Percentiles rank a stretch among this genome's conserved stretches.
These are phyloP conservation scores for Penicillium waksmanii DNA, from an alignment of 495 filamentous ascomycete genomes.

Conservation along the genomic window DNA sequence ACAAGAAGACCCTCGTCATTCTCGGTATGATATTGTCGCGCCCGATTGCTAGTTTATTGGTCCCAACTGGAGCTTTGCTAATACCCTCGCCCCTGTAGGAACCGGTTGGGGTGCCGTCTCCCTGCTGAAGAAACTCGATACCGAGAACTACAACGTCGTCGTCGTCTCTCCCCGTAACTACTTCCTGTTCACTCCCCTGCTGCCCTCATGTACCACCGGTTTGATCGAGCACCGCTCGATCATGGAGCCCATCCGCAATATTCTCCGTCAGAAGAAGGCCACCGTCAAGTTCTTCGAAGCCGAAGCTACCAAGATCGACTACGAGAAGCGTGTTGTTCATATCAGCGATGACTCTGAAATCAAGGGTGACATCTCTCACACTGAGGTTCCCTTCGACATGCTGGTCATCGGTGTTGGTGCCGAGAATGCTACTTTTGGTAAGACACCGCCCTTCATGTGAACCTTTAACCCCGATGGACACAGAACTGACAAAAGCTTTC, in stretches of 20 bases:
- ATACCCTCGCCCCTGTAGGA: constrained; percentile 53
- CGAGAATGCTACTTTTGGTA: constrained; percentile 97
- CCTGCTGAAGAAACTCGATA: constrained; percentile 96
- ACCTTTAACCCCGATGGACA: background rate
- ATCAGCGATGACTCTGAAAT: constrained; percentile 93
- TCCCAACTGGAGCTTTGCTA: constrained; percentile 15
- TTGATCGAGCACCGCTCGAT: constrained; percentile 98
- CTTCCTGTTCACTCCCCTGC: constrained; percentile 98
- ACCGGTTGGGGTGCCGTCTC: constrained; percentile 97
- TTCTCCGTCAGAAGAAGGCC: constrained; percentile 89
- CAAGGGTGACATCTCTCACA: constrained; percentile 79
- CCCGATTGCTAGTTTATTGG: background rate
- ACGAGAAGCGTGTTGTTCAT: constrained; percentile 81
- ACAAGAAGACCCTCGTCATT: constrained; percentile 96
- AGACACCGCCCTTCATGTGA: constrained; percentile 21
- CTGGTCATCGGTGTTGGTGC: constrained; percentile 95
- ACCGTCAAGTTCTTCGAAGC: constrained; percentile 97
- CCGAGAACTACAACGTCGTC: constrained; percentile 97
- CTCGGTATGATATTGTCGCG: constrained; percentile 66
- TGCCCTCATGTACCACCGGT: constrained; percentile 96
- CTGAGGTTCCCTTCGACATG: constrained; percentile 97
- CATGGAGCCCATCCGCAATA: constrained; percentile 97
- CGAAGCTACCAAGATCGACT: constrained; percentile 95
- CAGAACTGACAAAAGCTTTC: constrained; percentile 17
- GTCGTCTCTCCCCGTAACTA: constrained; percentile 96